phyloP scores from a whole-genome alignment of 2,329 filamentous ascomycete species.

The Colletotrichum aenigma region DNA sequence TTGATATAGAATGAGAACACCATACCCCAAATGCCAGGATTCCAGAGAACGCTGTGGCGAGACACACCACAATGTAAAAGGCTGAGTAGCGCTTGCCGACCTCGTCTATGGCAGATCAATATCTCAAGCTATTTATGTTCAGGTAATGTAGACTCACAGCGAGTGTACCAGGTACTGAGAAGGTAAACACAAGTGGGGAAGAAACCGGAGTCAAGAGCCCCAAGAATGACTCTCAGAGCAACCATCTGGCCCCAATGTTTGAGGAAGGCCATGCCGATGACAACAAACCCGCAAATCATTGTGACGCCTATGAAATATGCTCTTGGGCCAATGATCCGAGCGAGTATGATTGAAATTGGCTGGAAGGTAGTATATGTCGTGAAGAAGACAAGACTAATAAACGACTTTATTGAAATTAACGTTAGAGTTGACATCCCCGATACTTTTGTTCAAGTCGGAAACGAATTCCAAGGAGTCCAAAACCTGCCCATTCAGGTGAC shows the following conservation, averaged over 20 bases:
- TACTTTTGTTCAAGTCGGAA: neutral
- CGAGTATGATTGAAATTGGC: conserved; percentile 23
- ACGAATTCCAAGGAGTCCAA: neutral
- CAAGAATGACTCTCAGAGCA: conserved; percentile 22
- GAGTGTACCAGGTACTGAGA: conserved; percentile 70
- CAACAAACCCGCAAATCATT: conserved; percentile 26
- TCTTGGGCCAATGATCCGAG: conserved; percentile 24
- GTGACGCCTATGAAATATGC: conserved; percentile 24
- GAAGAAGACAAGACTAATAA: conserved; percentile 26
- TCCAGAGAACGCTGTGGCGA: conserved; percentile 27
- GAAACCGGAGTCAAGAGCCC: conserved; percentile 33
- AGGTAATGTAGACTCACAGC: conserved; percentile 32
- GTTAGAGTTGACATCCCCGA: neutral
- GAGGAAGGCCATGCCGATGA: conserved; percentile 27
- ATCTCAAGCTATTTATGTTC: conserved; percentile 45
- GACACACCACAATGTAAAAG: conserved; percentile 30
- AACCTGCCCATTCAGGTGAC: neutral
- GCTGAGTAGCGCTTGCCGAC: conserved; percentile 60
- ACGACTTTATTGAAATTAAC: neutral
- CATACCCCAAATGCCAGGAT: conserved; percentile 28
- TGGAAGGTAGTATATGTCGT: conserved; percentile 25
- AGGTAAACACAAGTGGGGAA: conserved; percentile 61
- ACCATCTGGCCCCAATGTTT: conserved; percentile 14
- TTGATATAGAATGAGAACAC: conserved; percentile 25
- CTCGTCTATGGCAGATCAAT: conserved; percentile 40